Percentiles rank a stretch among this genome's conserved stretches.
Conservation (phyloP, 2,329 filamentous ascomycete species). For the Aspergillus phoenicis region DNA sequence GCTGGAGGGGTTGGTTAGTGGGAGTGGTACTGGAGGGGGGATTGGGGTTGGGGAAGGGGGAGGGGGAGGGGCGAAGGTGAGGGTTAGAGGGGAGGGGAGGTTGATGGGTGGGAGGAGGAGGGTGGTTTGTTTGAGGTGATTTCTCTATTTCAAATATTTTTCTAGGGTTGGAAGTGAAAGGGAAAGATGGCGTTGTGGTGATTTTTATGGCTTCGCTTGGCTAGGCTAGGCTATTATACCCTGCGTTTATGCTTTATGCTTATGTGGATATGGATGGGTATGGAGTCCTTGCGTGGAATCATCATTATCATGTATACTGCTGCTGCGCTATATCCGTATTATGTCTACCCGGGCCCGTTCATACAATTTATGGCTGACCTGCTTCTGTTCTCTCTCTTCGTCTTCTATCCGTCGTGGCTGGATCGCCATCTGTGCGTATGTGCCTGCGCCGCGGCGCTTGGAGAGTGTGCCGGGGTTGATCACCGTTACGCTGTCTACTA, state of each 20-base stretch:
- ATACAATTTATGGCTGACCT: slow-evolving; percentile 75
- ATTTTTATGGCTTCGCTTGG: not conserved
- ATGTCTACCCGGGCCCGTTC: slow-evolving; percentile 86
- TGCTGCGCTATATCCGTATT: slow-evolving; percentile 64
- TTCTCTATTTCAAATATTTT: not conserved
- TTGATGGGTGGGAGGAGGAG: slow-evolving; percentile 44
- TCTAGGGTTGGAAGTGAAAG: not conserved
- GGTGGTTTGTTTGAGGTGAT: slow-evolving; percentile 41
- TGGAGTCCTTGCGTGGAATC: slow-evolving; percentile 23
- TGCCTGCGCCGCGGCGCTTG: slow-evolving; percentile 81
- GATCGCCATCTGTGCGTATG: slow-evolving; percentile 78
- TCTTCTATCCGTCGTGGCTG: slow-evolving; percentile 65
- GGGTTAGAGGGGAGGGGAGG: slow-evolving; percentile 34
- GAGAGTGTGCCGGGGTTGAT: slow-evolving; percentile 89
- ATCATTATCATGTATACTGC: slow-evolving; percentile 23
- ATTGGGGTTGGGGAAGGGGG: slow-evolving; percentile 21
- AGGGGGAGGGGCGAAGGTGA: slow-evolving; percentile 19
- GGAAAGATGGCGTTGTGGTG: not conserved
- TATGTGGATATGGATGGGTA: not conserved
- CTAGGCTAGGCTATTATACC: slow-evolving; percentile 5
- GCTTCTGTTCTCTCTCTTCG: slow-evolving; percentile 58
- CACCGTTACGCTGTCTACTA: slow-evolving; percentile 84
- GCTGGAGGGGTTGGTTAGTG: slow-evolving; percentile 26
- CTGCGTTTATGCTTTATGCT: not conserved
- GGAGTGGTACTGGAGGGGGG: slow-evolving; percentile 20